Base-by-base conservation (phyloP, 179 eudicot genomes). In the Spergularia azorica region DNA sequence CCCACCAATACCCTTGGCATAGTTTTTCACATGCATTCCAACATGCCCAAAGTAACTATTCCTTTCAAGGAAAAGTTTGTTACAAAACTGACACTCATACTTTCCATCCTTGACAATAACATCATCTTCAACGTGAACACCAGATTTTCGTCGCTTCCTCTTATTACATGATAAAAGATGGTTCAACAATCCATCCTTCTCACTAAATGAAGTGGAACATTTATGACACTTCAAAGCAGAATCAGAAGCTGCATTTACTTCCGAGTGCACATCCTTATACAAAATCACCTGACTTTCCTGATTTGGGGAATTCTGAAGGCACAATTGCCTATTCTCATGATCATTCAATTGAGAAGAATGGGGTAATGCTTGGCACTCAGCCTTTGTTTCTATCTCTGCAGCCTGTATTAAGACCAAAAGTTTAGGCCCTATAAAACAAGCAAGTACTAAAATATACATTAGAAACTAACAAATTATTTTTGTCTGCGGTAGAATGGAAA, bases 21-120 rank as follows among this genome's bases (percentile, higher is more conserved):
- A 87, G 81, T 86, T 88, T 81, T 87, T 85, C 59, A 82, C 89
- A 79, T 92, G 97, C 71, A 85, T 86, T 71, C 98, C 96, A 76
- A 89, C 87, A 81, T 94, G 98, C 68, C 90, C 97, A 87, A 89
- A 89, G 76, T 87, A 90, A 52, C 90, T 84, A 80, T 79, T 79
- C 80, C 88, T 89, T 80, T 93, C 97, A 77, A 58, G 60, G 74
- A 89, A 93, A 71, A 83, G 82, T 82, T 87, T 90, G 70, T 88
- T 86, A 84, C 97, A 91, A 82, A 91, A 89, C 66, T 89, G 94
- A 82, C 97, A 91, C 77, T 93, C 95, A 67, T 84, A 93, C 78
- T 79, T 85, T n/a, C 97, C 94, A 73, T 82, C 89, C 73, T 81
- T 90, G 63, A 90, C 74, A 66, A 90, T 77, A 55, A 86, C 79